These are phyloP conservation scores for Metschnikowia kofuensis DNA, from an alignment of 805 yeast genomes.

Conservation along the genomic window DNA sequence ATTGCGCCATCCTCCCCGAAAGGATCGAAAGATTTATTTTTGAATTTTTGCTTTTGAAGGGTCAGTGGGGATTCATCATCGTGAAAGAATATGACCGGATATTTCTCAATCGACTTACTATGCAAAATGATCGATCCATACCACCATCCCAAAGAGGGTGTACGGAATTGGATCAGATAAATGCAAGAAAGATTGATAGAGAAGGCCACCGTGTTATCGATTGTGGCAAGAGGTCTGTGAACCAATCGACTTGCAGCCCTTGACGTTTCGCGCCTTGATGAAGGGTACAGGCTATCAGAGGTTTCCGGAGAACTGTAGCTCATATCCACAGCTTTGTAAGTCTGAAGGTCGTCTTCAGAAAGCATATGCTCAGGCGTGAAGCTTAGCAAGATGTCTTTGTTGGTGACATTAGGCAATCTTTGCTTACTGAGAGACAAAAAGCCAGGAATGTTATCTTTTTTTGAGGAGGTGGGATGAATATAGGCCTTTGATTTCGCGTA, in stretches of 20 bases:
- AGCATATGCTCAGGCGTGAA: constrained; percentile 63
- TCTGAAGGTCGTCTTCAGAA: constrained; percentile 42
- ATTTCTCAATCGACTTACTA: constrained; percentile 59
- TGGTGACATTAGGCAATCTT: constrained; percentile 34
- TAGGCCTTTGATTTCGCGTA: constrained; percentile 69
- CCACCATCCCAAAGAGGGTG: constrained; percentile 89
- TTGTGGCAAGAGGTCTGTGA: constrained; percentile 49
- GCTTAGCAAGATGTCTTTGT: constrained; percentile 59
- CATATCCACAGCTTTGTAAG: constrained; percentile 51
- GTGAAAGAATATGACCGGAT: constrained; percentile 89
- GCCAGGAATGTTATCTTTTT: constrained; percentile 79
- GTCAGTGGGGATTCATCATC: constrained; percentile 85
- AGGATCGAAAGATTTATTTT: constrained; percentile 69
- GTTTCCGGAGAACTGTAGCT: constrained; percentile 20
- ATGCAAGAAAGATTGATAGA: constrained; percentile 56
- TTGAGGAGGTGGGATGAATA: constrained; percentile 74
- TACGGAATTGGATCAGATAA: constrained; percentile 78
- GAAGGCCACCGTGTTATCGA: constrained; percentile 47
- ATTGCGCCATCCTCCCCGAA: constrained; percentile 54
- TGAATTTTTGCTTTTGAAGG: constrained; percentile 52
- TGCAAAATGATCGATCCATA: constrained; percentile 80
- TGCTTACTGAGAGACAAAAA: constrained; percentile 65
- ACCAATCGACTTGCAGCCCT: constrained; percentile 27
- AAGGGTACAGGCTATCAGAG: too few relatives aligned
- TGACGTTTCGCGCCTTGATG: too few relatives aligned